phyloP scores from a whole-genome alignment of 305 asterid genomes.

The Fraxinus sp. region DNA sequence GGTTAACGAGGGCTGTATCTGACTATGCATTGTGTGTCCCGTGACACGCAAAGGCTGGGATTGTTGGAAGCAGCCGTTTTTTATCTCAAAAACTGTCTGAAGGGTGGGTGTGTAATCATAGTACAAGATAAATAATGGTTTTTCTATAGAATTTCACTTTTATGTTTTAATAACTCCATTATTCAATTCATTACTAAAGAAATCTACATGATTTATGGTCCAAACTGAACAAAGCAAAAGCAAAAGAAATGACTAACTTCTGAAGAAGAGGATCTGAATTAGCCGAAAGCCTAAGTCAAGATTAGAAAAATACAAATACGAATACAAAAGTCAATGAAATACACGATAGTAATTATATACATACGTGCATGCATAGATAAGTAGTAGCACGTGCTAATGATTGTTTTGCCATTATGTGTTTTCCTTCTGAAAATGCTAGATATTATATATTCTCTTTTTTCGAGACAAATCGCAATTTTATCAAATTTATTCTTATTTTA shows the following conservation, averaged over 20 bases:
- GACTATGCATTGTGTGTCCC: neutral
- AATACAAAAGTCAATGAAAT: neutral
- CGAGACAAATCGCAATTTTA: neutral
- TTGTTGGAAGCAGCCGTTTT: neutral
- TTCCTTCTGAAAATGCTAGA: neutral
- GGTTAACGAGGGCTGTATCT: neutral
- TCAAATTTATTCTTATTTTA: neutral
- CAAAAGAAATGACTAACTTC: neutral
- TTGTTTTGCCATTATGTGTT: neutral
- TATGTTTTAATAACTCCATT: neutral
- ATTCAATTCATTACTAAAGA: neutral
- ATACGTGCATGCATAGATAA: neutral
- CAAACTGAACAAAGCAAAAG: neutral
- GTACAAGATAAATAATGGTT: neutral
- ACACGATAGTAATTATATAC: neutral
- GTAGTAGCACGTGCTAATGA: neutral
- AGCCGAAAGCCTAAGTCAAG: neutral
- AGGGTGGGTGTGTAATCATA: neutral
- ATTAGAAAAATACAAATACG: neutral
- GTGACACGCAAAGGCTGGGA: neutral
- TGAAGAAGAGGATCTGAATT: neutral
- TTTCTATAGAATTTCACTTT: neutral
- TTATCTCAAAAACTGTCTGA: neutral
- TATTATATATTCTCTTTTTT: neutral
- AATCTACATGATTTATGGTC: neutral